Evolutionary conservation across 257 asterid species (phyloP).

Genomic region (Solanum lycopersicoides): DNA sequence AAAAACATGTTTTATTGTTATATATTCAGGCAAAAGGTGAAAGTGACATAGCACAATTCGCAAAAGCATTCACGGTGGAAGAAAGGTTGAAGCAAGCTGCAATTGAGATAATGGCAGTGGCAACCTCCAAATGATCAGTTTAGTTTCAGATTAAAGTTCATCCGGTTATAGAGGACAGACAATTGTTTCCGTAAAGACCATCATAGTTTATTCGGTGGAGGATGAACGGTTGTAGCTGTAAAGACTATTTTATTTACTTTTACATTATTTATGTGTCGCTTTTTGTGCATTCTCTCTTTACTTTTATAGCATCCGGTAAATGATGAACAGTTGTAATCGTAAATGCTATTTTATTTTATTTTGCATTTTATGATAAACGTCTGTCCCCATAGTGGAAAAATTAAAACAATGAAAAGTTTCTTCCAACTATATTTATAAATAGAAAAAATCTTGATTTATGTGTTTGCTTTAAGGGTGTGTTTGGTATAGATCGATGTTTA

Average conservation of each 20-base stretch:
- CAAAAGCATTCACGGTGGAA: constrained; percentile 38
- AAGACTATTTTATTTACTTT: background rate
- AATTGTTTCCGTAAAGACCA: background rate
- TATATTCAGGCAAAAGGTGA: constrained; percentile 32
- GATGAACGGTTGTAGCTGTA: background rate
- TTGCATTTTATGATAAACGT: background rate
- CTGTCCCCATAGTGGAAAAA: background rate
- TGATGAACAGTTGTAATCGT: background rate
- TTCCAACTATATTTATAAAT: background rate
- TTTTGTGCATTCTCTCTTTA: no score
- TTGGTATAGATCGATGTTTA: background rate
- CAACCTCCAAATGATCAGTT: constrained; percentile 8
- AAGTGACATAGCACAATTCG: constrained; percentile 7
- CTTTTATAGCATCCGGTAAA: background rate
- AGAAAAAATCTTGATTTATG: background rate
- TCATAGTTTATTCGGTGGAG: background rate
- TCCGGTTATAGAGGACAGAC: background rate
- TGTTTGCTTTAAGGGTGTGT: background rate
- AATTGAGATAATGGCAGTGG: constrained; percentile 45
- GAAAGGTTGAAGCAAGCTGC: constrained; percentile 64
- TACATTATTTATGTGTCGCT: background rate
- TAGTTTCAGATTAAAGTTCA: background rate
- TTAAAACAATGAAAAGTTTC: background rate
- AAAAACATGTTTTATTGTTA: background rate
- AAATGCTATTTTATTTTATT: no score